Evolutionary conservation across 2,329 filamentous ascomycete species (phyloP), one percentile per base, ranked within the genome.

Genomic region (Penicillium sp.): DNA sequence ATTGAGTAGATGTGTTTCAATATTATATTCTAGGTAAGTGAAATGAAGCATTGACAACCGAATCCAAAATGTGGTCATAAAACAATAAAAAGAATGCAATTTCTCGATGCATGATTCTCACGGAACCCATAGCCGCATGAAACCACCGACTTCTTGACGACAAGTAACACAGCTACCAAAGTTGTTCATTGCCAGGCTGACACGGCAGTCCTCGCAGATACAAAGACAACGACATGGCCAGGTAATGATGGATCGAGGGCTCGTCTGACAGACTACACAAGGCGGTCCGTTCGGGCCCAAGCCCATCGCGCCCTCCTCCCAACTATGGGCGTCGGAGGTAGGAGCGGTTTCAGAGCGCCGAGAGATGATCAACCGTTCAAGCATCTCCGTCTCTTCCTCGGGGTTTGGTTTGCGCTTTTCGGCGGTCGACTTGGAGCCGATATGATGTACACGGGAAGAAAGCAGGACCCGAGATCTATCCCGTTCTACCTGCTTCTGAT

Each of bases 121-220:
- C 33, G 95, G 95, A 42, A 98, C 92, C 80, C 90, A 99, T 59
- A 99, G 86, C 66, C 92, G 86, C 64, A 91, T 93, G 75, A 96
- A 98, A 54, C 93, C 95, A 54, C 87, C 85, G 29, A 98, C 92
- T 67, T 95, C 90, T 55, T 91, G 86, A 50, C 95, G 85, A 74
- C 95, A 98, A 69, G 93, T 98, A 39, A 98, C 93, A 72, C 95
- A 99, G 71, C 91, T 96, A 62, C 93, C 91, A 72, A 96, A 98
- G 73, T 98, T 98, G 73, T 97, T 96, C 87, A 96, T 93, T 3
- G 95, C 95, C 61, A 98, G 81, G 44, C 91, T 93, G 35, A 98
- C 90, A 31, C 95, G 84, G 72, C 95, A 98, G 65, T 98, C 95
- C 73, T 99, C 95, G 72, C 95, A 98, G 13, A 98, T 82, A 65